phyloP scores from a whole-genome alignment of 306 rosid genomes.

The Inga leiocalycina region DNA sequence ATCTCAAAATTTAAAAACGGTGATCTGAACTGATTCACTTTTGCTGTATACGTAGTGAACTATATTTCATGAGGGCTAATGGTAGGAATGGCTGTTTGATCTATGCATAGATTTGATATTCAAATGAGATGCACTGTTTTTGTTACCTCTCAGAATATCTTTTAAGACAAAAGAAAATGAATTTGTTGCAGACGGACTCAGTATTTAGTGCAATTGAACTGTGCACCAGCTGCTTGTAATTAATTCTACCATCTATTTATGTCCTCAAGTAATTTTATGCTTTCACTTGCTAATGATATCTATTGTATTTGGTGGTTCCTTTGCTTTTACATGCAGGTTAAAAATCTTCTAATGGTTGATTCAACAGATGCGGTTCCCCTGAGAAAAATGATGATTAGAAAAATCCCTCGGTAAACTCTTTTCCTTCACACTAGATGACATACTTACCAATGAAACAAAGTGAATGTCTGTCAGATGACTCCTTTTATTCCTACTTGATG shows the following conservation, averaged over 20 bases:
- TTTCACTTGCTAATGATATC: constrained; percentile 2
- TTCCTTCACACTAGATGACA: constrained; percentile 18
- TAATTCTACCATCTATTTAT: constrained; percentile 15
- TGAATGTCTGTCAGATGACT: neutral
- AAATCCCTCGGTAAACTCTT: constrained; percentile 80
- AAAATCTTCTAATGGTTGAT: constrained; percentile 87
- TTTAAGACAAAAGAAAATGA: constrained; percentile 20
- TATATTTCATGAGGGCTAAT: constrained; percentile 4
- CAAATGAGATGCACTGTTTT: neutral
- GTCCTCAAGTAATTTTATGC: constrained; percentile 8
- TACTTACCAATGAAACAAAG: constrained; percentile 3
- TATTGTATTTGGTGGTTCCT: constrained; percentile 7
- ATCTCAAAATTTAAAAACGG: neutral
- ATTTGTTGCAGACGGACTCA: constrained; percentile 3
- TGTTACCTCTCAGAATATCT: neutral
- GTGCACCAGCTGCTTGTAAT: constrained; percentile 5
- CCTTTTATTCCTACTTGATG: neutral
- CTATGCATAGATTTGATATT: neutral
- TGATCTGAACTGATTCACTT: neutral
- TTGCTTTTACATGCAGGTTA: constrained; percentile 64
- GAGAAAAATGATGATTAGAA: constrained; percentile 81
- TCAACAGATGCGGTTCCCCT: constrained; percentile 67
- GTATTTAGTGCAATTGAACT: constrained; percentile 18
- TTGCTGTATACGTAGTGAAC: constrained; percentile 24
- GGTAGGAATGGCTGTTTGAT: constrained; percentile 16